Evolutionary conservation across 2,329 filamentous ascomycete genomes (phyloP), one percentile per base, ranked within the genome.

Genomic region (Scytalidium sp.): DNA sequence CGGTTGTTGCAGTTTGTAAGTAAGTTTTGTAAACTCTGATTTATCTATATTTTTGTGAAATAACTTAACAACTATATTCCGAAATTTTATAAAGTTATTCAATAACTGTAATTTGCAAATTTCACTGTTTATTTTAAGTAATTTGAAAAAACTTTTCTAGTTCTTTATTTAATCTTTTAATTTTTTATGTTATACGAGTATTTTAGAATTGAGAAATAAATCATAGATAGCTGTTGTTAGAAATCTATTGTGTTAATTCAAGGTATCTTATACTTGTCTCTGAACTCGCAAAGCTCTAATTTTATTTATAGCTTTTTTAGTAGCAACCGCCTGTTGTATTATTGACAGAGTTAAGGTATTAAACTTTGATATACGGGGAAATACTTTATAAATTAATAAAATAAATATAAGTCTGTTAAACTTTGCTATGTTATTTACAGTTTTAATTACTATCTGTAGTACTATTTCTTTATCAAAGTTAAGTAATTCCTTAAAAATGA

Each of bases 371-470:
- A 53, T 47, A 2, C 49, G n/a, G 21, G 22, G 50, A 17, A 50
- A 55, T 2, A 41, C 45, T 2, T 45, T 32, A 45, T 48, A 55
- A 21, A 52, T 44, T 19, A 55, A 27, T 11, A 52, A n/a, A 21
- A 41, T 52, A 41, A 41, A 42, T 13, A 52, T 42, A n/a, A 50
- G 15, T 7, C 50, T 32, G 20, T 50, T 41, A 11, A 25, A 47
- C 6, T 43, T 42, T 17, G 25, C 43, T 7, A 39, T 40, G 43
- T 55, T 25, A 25, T 55, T 55, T 13, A 55, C 19, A n/a, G 46
- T 50, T 43, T 53, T 55, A 27, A 55, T 41, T 2, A 47, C 23
- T 32, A 55, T 55, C 32, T 53, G 25, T 20, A 51, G 21, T 9
- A 43, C 36, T 17, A 46, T 39, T 13, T 49, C 27, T 42, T 45